Base-by-base conservation (phyloP, 2,329 filamentous ascomycete genomes). In the Ophiognomonia clavigignenti-juglandacearum region DNA sequence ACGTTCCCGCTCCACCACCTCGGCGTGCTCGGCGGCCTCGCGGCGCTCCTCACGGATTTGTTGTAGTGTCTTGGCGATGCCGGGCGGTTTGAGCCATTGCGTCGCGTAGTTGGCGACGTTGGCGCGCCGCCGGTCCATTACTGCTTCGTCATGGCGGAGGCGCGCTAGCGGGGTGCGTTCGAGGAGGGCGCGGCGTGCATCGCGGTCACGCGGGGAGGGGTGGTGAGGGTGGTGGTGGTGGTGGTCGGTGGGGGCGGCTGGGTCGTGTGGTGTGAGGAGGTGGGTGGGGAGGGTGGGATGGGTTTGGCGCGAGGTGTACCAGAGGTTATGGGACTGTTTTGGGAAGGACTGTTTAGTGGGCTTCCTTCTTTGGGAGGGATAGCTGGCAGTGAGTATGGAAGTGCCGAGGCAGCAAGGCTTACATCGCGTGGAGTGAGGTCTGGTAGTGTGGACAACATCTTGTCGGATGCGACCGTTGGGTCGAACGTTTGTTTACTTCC, bases 61-160 rank as follows among this genome's bases (percentile, higher is more conserved):
- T 61, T 95, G 85, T 50, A 96, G 80, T 1, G 92, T 96, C 73
- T 97, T 98, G 48, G 82, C 65, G 46, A 96, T 77, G 7, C 92
- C 93, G 0, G 89, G 90, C 0, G 93, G 93, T 49, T 86, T 87
- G 47, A 98, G 83, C 93, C 93, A 98, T 37, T 79, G 80, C 55
- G 84, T 86, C 51, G 93, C 93, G 61, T 95, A 96, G 59, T 90
- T 87, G 39, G 86, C 80, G 24, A 97, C 85, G 55, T 92, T 89
- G 39, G 80, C 70, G 59, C 91, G 89, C 39, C 92, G 88, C 8
- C 85, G 78, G 45, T 84, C 79, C 54, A 95, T 77, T 48, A 82
- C 78, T 51, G 82, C 77, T 68, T 97, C 93, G 62, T 96, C 92
- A 35, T 80, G 70, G 22, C 79, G 74, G 10, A 96, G 78, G 2